Base-by-base conservation (phyloP, 169 alveolate species). In the Perkinsus chesapeaki region DNA sequence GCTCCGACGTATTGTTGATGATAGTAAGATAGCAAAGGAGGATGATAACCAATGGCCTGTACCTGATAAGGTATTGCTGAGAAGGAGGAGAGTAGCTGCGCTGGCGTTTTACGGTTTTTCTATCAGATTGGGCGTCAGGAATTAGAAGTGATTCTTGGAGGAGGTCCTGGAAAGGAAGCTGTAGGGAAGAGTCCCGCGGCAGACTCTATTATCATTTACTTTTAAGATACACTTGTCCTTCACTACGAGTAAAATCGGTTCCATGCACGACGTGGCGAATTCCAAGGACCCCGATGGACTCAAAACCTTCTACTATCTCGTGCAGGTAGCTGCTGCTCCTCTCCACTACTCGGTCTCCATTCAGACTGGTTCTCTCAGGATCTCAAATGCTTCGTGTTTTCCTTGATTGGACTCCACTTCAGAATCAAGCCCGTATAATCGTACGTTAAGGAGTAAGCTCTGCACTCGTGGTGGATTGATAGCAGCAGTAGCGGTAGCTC, bases 241-340 rank as follows among this genome's bases (percentile, higher is more conserved):
- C 95, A 94, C 97, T 7, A 97, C 96, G 92, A 93, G 94, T 38
- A 99, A 99, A 95, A 97, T 98, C 48, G 99, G 99, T 10, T 97
- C 99, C 0, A 96, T 98, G 73, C 94, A 96, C 60, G 99, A 98
- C 73, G 98, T 98, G 5, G 98, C 96, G 94, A 96, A 97, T 48
- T 96, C 98, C 95, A 96, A 96, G 93, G 99, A 98, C 92, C 99
- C 99, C 43, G 98, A 98, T 47, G 99, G 99, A 0, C 95, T 98
- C 82, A 93, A 98, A 16, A 97, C 97, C 12, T 98, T 98, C 95
- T 98, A 98, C 96, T 98, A 98, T 94, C 96, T 99, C 38, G 98
- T 98, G n/a, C 96, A 95, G 48, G 93, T 93, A 60, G 91, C n/a
- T 73, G 36, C 39, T 23, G 38, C 39, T 39, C n/a, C 73, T n/a